These are phyloP conservation scores for Colletotrichum viniferum DNA, from an alignment of 2,329 filamentous ascomycete species.

Conservation along the genomic window DNA sequence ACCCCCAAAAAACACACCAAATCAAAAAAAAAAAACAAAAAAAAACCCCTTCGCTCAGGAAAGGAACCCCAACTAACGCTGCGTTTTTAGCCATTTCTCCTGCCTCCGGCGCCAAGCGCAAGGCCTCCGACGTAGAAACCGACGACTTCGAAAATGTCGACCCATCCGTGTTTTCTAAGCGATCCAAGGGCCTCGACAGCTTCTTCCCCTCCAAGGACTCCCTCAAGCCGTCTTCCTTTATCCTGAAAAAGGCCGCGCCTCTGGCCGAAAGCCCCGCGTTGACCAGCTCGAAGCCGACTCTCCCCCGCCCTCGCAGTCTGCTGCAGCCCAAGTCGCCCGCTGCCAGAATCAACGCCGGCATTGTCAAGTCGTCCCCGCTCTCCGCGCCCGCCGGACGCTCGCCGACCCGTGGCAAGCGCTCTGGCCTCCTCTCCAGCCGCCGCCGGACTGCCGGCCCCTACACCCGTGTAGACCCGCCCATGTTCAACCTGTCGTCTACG, in stretches of 20 bases:
- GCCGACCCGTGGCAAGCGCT: conserved; percentile 72
- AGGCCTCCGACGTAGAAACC: conserved; percentile 55
- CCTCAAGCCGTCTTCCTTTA: conserved; percentile 52
- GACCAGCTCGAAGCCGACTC: conserved; percentile 17
- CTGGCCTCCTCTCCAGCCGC: conserved; percentile 70
- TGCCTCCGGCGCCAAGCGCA: conserved; percentile 56
- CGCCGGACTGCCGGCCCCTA: conserved; percentile 68
- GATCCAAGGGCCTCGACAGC: conserved; percentile 56
- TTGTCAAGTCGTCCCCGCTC: conserved; percentile 56
- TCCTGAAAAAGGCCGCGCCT: conserved; percentile 47
- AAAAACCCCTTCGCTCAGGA: background rate
- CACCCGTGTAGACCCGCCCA: conserved; percentile 73
- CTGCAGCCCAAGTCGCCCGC: conserved; percentile 60
- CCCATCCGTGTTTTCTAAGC: conserved; percentile 61
- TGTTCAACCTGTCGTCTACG: conserved; percentile 52
- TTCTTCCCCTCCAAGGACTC: conserved; percentile 45
- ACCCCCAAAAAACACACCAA: background rate
- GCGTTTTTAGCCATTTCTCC: conserved; percentile 42
- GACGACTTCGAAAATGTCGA: conserved; percentile 68
- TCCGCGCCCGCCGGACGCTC: conserved; percentile 81
- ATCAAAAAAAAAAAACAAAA: too few relatives aligned
- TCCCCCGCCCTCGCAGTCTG: conserved; percentile 45
- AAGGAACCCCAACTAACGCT: background rate
- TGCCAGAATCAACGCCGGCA: conserved; percentile 46
- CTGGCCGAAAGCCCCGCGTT: conserved; percentile 25